Evolutionary conservation across 1,284 basidiomycete genomes (phyloP).

Genomic region (Xerocomus tenax): DNA sequence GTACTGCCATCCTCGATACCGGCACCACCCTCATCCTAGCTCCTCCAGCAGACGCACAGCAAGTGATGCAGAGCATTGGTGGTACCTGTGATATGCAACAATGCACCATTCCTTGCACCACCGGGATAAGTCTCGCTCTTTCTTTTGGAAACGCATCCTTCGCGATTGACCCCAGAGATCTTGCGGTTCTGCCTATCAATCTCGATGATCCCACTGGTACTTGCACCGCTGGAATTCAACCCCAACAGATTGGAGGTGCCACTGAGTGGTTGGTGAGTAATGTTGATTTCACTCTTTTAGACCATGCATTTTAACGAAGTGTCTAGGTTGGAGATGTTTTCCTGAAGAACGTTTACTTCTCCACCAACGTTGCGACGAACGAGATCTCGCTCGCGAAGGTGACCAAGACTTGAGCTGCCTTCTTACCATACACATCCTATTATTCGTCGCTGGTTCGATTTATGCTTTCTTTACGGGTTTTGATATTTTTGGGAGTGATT

Average conservation of each 20-base stretch:
- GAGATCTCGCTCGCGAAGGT: slow-evolving; percentile 61
- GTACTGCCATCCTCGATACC: slow-evolving; percentile 72
- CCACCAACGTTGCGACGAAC: slow-evolving; percentile 61
- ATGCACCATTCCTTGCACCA: slow-evolving; percentile 74
- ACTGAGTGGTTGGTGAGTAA: slow-evolving; percentile 63
- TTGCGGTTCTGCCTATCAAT: slow-evolving; percentile 63
- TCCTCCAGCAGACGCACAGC: slow-evolving; percentile 50
- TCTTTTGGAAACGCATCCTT: slow-evolving; percentile 60
- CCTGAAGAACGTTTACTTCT: slow-evolving; percentile 75
- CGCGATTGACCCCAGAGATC: slow-evolving; percentile 59
- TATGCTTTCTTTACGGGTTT: not conserved
- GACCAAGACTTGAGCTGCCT: slow-evolving; percentile 10
- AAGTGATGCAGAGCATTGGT: slow-evolving; percentile 56
- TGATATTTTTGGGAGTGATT: not conserved
- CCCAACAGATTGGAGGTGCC: slow-evolving; percentile 53
- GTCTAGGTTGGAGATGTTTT: slow-evolving; percentile 57
- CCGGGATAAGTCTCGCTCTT: slow-evolving; percentile 55
- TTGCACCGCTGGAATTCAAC: slow-evolving; percentile 68
- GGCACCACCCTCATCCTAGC: slow-evolving; percentile 65
- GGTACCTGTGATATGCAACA: slow-evolving; percentile 53
- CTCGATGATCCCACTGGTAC: slow-evolving; percentile 53
- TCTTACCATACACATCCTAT: not conserved
- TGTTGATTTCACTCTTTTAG: slow-evolving; percentile 1
- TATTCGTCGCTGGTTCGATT: slow-evolving; percentile 7
- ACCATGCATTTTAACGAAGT: slow-evolving; percentile 5